A percentile compares a stretch with the other conserved stretches of the same genome.
Conservation (phyloP, 331 rosid genomes). For the Quercus tomentella region DNA sequence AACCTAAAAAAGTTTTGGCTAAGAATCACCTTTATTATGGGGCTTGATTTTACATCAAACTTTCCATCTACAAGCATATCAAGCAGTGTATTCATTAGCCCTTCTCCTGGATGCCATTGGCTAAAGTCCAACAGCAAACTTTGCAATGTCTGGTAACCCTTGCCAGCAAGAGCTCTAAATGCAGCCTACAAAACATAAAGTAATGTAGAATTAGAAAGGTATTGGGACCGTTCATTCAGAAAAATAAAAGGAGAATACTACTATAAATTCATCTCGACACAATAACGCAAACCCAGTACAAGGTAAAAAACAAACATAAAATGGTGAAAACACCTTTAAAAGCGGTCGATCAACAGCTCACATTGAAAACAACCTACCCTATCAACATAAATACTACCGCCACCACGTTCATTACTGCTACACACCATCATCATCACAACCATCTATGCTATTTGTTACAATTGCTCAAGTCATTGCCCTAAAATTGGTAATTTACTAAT, state of each 20-base stretch:
- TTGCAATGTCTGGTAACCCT: constrained; percentile 92
- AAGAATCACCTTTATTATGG: constrained; percentile 77
- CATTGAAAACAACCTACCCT: not conserved
- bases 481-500: not conserved
- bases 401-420: not conserved
- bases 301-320: not conserved
- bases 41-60: constrained; percentile 67
- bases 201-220: constrained; percentile 3
- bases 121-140: constrained; percentile 88
- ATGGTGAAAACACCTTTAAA: not conserved
- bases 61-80: constrained; percentile 96
- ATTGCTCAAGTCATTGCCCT: not conserved
- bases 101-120: constrained; percentile 71
- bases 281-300: not conserved
- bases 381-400: not conserved
- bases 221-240: not conserved
- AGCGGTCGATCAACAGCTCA: not conserved
- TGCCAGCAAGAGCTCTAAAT: constrained; percentile 89
- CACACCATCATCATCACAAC: not conserved
- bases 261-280: not conserved
- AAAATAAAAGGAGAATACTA: constrained; percentile 5
- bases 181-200: constrained; percentile 59
- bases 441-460: not conserved
- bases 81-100: constrained; percentile 70
- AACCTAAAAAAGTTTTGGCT: constrained; percentile 12